Percentiles rank a stretch among this genome's conserved stretches.
Evolutionary conservation across 169 alveolate species (phyloP).

Genomic region (Eimeria brunetti): DNA sequence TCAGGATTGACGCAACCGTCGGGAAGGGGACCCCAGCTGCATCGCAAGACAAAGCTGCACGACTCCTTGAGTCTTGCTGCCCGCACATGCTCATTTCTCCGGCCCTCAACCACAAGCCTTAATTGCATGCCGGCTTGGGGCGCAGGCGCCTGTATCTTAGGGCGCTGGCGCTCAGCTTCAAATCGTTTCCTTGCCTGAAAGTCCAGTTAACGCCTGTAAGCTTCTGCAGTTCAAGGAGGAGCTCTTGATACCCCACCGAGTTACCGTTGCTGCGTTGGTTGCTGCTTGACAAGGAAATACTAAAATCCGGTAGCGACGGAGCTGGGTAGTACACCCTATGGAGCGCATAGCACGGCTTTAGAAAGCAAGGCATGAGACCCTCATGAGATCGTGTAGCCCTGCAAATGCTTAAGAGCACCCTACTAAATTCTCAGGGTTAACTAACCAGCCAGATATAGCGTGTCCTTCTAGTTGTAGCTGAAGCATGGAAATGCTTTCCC

Average conservation of each 20-base stretch:
- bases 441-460: conserved; percentile 11
- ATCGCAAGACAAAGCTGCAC: conserved; percentile 8
- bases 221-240: conserved; percentile 42
- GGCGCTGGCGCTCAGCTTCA: neutral
- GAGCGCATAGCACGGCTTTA: neutral
- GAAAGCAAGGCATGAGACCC: neutral
- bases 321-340: conserved; percentile 57
- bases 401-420: neutral
- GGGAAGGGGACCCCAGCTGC: conserved; percentile 53
- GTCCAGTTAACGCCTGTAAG: conserved; percentile 61
- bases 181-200: conserved; percentile 26
- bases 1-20: conserved; percentile 36
- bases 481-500: conserved; percentile 15
- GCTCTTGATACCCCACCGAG: conserved; percentile 31
- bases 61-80: neutral
- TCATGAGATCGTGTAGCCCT: neutral
- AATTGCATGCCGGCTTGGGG: neutral
- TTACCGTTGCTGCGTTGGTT: neutral
- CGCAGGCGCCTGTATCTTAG: neutral
- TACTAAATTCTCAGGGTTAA: neutral
- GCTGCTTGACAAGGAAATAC: conserved; percentile 35
- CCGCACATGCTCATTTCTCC: neutral
- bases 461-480: conserved; percentile 20
- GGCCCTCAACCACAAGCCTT: too few species aligned
- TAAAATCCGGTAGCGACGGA: conserved; percentile 33